phyloP scores from a whole-genome alignment of 768 basidiomycete genomes.

The Chalciporus pseudorubinellus region DNA sequence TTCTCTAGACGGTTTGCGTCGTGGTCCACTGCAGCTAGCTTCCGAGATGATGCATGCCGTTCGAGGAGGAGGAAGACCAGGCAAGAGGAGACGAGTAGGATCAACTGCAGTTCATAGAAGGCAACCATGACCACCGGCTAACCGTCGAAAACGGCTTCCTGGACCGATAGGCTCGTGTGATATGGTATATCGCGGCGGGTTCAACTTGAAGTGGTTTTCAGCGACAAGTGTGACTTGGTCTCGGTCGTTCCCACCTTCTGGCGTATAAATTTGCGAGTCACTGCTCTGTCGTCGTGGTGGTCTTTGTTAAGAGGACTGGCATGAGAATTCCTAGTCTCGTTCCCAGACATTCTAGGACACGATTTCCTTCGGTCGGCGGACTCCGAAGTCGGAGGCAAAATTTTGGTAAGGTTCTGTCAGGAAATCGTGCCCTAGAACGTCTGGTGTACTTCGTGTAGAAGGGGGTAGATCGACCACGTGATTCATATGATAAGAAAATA shows the following conservation, averaged over 20 bases:
- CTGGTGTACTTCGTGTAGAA: too few species aligned
- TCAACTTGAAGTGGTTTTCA: background rate
- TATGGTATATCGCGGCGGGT: background rate
- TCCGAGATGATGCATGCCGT: slow-evolving; percentile 28
- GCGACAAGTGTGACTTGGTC: background rate
- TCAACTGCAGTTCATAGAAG: slow-evolving; percentile 44
- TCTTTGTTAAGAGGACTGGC: background rate
- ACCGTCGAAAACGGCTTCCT: background rate
- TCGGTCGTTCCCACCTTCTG: slow-evolving; percentile 8
- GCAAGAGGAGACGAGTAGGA: slow-evolving; percentile 35
- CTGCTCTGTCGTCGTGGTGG: background rate
- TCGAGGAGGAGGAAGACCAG: slow-evolving; percentile 36
- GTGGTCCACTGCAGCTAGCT: slow-evolving; percentile 21
- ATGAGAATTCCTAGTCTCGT: too few species aligned
- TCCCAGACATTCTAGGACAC: too few species aligned
- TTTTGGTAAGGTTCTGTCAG: too few species aligned
- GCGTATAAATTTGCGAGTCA: background rate
- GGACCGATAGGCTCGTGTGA: background rate
- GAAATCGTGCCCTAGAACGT: too few species aligned
- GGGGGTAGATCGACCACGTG: too few species aligned
- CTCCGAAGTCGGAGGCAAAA: too few species aligned
- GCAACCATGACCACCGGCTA: slow-evolving; percentile 19
- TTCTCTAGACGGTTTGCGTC: slow-evolving; percentile 30
- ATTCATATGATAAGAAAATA: too few species aligned
- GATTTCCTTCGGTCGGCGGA: too few species aligned